These are phyloP conservation scores for Vitis labrusca DNA, from an alignment of 164 flowering plant species.

Conservation along the genomic window DNA sequence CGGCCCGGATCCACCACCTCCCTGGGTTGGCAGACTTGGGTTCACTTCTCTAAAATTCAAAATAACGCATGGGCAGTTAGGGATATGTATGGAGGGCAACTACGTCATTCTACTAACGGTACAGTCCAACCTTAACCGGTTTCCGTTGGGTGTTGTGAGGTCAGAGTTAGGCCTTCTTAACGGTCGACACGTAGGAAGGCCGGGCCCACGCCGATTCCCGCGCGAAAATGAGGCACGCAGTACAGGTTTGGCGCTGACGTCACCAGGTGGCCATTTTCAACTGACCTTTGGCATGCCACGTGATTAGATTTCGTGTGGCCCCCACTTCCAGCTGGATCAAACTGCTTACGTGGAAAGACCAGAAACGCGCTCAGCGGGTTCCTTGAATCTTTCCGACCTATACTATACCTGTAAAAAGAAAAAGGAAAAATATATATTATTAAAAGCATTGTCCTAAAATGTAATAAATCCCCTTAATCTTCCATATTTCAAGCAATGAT, in stretches of 20 bases:
- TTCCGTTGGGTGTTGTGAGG: background rate
- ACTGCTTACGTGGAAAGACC: background rate
- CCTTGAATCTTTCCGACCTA: background rate
- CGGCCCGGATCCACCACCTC: too few species aligned
- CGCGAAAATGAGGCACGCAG: slow-evolving; percentile 13
- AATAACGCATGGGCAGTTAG: background rate
- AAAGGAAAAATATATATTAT: too few species aligned
- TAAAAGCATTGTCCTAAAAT: too few species aligned
- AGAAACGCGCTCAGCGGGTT: background rate
- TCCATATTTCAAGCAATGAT: too few species aligned
- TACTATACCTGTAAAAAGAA: background rate
- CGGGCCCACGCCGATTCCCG: slow-evolving; percentile 6
- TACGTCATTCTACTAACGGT: background rate
- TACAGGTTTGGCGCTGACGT: slow-evolving; percentile 18
- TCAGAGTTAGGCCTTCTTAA: slow-evolving; percentile 17
- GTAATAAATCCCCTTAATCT: too few species aligned
- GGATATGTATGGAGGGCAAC: background rate
- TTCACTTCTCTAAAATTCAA: too few species aligned
- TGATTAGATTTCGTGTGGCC: background rate
- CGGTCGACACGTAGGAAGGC: slow-evolving; percentile 22
- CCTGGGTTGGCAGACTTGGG: too few species aligned
- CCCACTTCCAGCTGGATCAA: background rate
- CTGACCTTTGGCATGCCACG: slow-evolving; percentile 4
- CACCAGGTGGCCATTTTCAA: slow-evolving; percentile 8
- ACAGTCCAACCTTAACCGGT: background rate